Evolutionary conservation across 805 yeast species (phyloP).

Genomic region (Candida dendrica): DNA sequence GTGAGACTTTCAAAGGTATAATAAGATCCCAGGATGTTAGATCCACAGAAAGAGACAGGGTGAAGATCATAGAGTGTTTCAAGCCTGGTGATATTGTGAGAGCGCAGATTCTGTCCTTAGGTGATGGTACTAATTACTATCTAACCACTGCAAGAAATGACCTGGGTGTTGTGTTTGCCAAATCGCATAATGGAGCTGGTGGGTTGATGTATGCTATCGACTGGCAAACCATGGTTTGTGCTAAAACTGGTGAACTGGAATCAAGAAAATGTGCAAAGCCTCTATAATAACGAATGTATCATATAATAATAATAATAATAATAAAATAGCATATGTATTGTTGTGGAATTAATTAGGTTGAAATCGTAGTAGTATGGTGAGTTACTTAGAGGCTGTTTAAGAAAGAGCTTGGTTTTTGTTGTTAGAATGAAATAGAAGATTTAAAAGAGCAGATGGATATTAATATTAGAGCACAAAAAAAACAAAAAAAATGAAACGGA

Average conservation of each 20-base stretch:
- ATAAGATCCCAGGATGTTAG: constrained; percentile 84
- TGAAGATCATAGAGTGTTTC: constrained; percentile 70
- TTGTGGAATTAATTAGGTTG: too few relatives aligned
- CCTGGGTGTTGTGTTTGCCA: constrained; percentile 89
- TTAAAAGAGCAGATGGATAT: too few relatives aligned
- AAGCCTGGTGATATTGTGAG: constrained; percentile 90
- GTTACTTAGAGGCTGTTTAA: too few relatives aligned
- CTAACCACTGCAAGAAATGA: constrained; percentile 85
- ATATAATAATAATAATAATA: too few relatives aligned
- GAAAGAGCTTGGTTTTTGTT: too few relatives aligned
- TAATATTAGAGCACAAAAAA: too few relatives aligned
- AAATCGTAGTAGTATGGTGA: too few relatives aligned
- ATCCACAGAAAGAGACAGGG: constrained; percentile 84
- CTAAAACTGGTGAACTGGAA: constrained; percentile 67
- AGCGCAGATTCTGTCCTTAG: constrained; percentile 73
- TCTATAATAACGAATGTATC: constrained; percentile 25
- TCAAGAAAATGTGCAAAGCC: constrained; percentile 91
- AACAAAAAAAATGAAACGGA: constrained; percentile 51
- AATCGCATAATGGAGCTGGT: constrained; percentile 58
- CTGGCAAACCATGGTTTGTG: constrained; percentile 91
- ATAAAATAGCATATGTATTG: not conserved
- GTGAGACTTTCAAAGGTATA: constrained; percentile 84
- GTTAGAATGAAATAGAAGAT: too few relatives aligned
- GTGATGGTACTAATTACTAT: constrained; percentile 91
- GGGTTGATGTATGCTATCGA: constrained; percentile 80